A percentile compares a stretch with the other conserved stretches of the same genome.
Conservation (phyloP, 495 filamentous ascomycete genomes). For the Penicillium flavigenum region DNA sequence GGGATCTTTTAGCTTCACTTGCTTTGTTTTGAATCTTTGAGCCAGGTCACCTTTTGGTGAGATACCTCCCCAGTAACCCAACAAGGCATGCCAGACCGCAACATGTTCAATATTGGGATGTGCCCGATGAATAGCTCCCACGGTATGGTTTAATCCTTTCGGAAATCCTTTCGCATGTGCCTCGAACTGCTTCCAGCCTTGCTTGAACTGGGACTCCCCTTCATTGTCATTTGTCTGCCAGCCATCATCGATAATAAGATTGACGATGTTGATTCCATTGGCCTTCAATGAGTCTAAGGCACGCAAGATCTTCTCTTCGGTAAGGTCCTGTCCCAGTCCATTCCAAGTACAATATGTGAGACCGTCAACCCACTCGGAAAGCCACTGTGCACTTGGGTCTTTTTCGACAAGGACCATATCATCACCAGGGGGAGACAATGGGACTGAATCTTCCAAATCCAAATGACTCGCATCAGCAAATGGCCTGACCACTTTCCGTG, state of each 20-base stretch:
- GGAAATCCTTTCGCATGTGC: conserved; percentile 81
- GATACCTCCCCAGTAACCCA: conserved; percentile 95
- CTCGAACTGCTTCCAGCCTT: conserved; percentile 71
- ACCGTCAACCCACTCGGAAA: conserved; percentile 88
- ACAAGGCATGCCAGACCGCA: conserved; percentile 92
- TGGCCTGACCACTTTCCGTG: conserved; percentile 63
- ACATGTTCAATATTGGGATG: conserved; percentile 78
- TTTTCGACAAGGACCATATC: conserved; percentile 43
- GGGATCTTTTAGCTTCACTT: conserved; percentile 58
- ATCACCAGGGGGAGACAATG: conserved; percentile 41
- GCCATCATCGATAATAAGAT: conserved; percentile 92
- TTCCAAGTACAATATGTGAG: conserved; percentile 90
- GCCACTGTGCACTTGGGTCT: conserved; percentile 63
- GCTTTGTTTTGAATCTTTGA: conserved; percentile 71
- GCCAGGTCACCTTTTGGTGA: conserved; percentile 69
- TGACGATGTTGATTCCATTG: conserved; percentile 71
- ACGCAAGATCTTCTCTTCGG: conserved; percentile 72
- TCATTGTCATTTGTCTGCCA: conserved; percentile 80
- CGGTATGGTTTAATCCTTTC: conserved; percentile 66
- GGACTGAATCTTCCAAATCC: conserved; percentile 13
- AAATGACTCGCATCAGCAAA: conserved; percentile 20
- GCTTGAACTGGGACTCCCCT: conserved; percentile 49
- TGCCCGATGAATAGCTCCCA: conserved; percentile 63
- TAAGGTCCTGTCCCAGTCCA: conserved; percentile 76
- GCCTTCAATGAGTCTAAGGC: conserved; percentile 70